phyloP scores from a whole-genome alignment of 306 rosid species.

The Macrotyloma uniflorum region DNA sequence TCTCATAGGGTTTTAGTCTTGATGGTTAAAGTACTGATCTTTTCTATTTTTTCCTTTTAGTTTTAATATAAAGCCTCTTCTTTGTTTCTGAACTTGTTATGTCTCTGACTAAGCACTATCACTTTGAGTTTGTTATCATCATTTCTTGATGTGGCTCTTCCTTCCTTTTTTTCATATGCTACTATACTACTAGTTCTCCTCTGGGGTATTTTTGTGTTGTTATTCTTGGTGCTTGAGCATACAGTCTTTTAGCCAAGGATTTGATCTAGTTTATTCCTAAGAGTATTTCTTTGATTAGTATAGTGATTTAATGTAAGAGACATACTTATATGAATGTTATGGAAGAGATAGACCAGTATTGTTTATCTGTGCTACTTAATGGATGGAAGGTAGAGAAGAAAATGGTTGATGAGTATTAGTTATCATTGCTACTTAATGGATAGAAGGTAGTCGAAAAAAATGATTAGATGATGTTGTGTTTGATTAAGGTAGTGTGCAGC shows the following conservation, averaged over 20 bases:
- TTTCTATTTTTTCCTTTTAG: neutral
- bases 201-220: neutral
- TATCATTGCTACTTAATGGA: constrained; percentile 3
- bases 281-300: neutral
- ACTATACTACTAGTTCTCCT: neutral
- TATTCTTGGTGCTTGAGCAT: constrained; percentile 1
- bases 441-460: neutral
- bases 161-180: neutral
- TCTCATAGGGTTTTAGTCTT: constrained; percentile 37
- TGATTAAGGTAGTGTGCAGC: neutral
- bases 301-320: constrained; percentile 5
- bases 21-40: neutral
- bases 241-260: neutral
- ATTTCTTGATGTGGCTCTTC: constrained; percentile 25
- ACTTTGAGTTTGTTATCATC: constrained; percentile 8
- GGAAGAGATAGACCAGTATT: neutral
- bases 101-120: neutral
- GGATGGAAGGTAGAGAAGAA: neutral
- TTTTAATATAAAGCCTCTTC: neutral
- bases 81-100: constrained; percentile 17
- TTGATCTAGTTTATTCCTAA: neutral
- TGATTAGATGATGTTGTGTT: neutral
- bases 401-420: neutral
- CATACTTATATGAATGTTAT: constrained; percentile 13
- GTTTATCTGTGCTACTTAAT: constrained; percentile 8